Base-by-base conservation (phyloP, 2,329 filamentous ascomycete genomes). In the Zelopaecilomyces penicillatus region DNA sequence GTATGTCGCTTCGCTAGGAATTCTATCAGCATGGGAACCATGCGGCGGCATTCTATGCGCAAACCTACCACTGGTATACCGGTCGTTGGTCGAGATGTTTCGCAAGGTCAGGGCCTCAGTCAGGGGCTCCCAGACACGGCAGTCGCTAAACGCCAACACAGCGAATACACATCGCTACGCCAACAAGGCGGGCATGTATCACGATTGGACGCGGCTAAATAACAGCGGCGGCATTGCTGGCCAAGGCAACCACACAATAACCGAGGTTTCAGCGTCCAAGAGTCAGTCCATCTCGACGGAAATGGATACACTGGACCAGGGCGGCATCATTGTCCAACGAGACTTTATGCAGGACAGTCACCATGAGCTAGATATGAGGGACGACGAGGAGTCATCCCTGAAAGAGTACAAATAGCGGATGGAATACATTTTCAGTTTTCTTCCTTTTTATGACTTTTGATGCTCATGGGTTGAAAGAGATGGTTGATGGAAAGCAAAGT, bases 1-100 rank as follows among this genome's bases (percentile, higher is more conserved):
- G 48, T 30, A 44, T 30, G 45, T 40, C 8, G 42, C 34, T 5
- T 29, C 39, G 2, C 28, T 50, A 2, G 48, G 41, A 6, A 50
- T 48, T 28, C 42, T 50, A n/a, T 49, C 46, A 6, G 42, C 37
- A 27, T 50, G 48, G 48, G 48, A 50, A 19, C 42, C 48, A 10
- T 50, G 48, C 46, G 46, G 48, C 6, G 48, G 45, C 11, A 46
- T 50, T 27, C 43, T 50, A 4, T 50, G 46, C 43, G 48, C 46
- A 28, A 50, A 50, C 29, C 12, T 46, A 4, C 46, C 46, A 4
- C 37, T 41, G 4, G 40, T 49, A 32, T 50, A 49, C 40, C 42
- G 46, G 5, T 30, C 40, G 11, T 31, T 45, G 12, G 12, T 45
- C 35, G 30, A 33, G 11, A 39, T 45, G 19, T 19, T 35, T 11